Evolutionary conservation across 2,329 filamentous ascomycete species (phyloP), one percentile per base, ranked within the genome.

Genomic region (Sclerotinia nivalis): DNA sequence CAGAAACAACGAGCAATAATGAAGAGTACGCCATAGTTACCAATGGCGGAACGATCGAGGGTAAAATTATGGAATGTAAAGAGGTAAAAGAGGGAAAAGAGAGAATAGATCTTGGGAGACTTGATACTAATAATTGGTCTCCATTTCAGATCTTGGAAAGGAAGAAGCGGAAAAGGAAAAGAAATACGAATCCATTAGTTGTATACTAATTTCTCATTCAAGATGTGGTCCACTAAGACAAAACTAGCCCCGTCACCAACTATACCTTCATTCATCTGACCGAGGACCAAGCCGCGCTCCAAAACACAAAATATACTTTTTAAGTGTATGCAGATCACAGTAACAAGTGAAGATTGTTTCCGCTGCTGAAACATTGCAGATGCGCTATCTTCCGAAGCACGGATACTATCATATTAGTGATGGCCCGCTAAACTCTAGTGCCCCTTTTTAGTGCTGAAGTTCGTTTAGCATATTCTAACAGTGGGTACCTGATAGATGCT

Each of bases 11-110:
- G 25, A 70, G n/a, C 4, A 58, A 43, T 22, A 69, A 47, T 54
- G 50, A 45, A 47, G 67, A 47, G 47, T 65, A 69, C n/a, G 59
- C 49, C 67, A 69, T 69, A 12, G 15, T 65, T 56, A 59, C n/a
- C 22, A 28, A 45, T 25, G 6, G 18, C 20, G 28, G 13, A 67
- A 67, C 54, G 52, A 67, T 67, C 43, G 43, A 37, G 43, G 4
- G 15, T 28, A 34, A 28, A 43, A 45, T 13, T 31, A 0, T 65
- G 15, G 10, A n/a, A 31, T 43, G 49, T 3, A 45, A 43, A 43
- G 40, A 43, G 15, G 4, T 40, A 40, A 10, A 56, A 34, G 20
- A n/a, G 13, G 15, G 4, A 43, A 18, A 25, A 58, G 18, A 20
- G 31, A 28, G 31, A 20, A 15, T 22, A 31, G 15, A 66, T 40